Conservation (phyloP, 331 rosid genomes). For the Erythrophleum ivorense region DNA sequence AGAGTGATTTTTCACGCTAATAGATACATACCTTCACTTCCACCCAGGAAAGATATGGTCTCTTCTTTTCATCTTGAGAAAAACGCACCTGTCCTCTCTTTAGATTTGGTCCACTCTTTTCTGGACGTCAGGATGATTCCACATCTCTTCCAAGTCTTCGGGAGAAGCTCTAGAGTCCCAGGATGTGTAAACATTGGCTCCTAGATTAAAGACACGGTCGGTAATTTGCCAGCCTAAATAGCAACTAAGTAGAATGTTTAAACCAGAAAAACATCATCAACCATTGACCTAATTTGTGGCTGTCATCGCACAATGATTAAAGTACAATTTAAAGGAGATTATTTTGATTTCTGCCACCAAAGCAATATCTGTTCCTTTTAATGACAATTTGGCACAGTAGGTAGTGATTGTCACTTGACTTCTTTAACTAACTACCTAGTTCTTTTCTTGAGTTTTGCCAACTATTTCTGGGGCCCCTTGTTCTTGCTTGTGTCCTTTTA, state of each 20-base stretch:
- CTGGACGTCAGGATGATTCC: slow-evolving; percentile 74
- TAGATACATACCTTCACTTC: slow-evolving; percentile 73
- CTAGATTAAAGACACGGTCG: slow-evolving; percentile 35
- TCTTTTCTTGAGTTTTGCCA: background rate
- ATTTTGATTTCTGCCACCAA: background rate
- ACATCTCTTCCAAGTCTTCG: slow-evolving; percentile 86
- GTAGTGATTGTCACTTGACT: background rate
- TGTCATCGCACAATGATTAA: background rate
- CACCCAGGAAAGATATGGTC: slow-evolving; percentile 73
- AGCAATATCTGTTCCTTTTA: background rate
- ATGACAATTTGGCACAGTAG: background rate
- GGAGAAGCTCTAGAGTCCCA: slow-evolving; percentile 77
- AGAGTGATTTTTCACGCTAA: background rate
- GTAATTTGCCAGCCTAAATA: slow-evolving; percentile 24
- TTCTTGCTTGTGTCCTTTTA: background rate
- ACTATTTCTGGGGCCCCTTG: background rate
- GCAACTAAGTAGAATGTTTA: background rate
- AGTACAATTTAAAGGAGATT: background rate
- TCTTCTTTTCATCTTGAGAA: slow-evolving; percentile 62
- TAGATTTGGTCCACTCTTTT: slow-evolving; percentile 70
- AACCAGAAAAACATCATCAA: background rate
- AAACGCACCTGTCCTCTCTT: slow-evolving; percentile 70
- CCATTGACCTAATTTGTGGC: background rate
- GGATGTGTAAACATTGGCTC: slow-evolving; percentile 42
- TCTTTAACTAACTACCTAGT: background rate